Conservation (phyloP, 2,329 filamentous ascomycete genomes). For the Pyrenochaeta sp. region DNA sequence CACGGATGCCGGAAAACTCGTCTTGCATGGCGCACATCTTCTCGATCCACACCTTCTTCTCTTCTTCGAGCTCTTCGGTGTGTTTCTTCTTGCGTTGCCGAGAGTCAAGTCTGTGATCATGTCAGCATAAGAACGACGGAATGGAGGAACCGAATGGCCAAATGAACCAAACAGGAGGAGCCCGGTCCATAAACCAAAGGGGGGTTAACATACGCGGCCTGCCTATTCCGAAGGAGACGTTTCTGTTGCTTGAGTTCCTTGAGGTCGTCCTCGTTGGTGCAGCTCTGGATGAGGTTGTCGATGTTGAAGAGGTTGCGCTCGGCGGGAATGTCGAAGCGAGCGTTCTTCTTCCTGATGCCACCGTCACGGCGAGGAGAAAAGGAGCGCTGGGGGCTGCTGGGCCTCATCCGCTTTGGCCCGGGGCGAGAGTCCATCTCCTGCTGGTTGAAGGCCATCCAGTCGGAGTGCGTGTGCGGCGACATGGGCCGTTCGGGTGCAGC, state of each 20-base stretch:
- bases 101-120: slow-evolving; percentile 78
- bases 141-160: slow-evolving; percentile 39
- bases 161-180: slow-evolving; percentile 38
- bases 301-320: slow-evolving; percentile 95
- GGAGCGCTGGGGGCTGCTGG: slow-evolving; percentile 73
- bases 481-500: slow-evolving; percentile 56
- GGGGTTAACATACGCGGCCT: slow-evolving; percentile 81
- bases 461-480: slow-evolving; percentile 69
- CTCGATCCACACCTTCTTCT: slow-evolving; percentile 89
- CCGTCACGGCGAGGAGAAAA: slow-evolving; percentile 82
- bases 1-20: slow-evolving; percentile 71
- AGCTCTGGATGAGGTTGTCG: slow-evolving; percentile 87
- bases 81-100: slow-evolving; percentile 98
- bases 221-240: slow-evolving; percentile 89
- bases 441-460: slow-evolving; percentile 61
- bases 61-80: slow-evolving; percentile 93
- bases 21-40: slow-evolving; percentile 82
- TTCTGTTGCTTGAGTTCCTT: slow-evolving; percentile 99
- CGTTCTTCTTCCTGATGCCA: slow-evolving; percentile 98
- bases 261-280: slow-evolving; percentile 88
- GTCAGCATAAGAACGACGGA: slow-evolving; percentile 47
- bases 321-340: slow-evolving; percentile 93
- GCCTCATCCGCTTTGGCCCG: slow-evolving; percentile 64
- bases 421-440: slow-evolving; percentile 59
- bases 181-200: slow-evolving; percentile 54